Base-by-base conservation (phyloP, 2,329 filamentous ascomycete species). In the Penicillium sp. region DNA sequence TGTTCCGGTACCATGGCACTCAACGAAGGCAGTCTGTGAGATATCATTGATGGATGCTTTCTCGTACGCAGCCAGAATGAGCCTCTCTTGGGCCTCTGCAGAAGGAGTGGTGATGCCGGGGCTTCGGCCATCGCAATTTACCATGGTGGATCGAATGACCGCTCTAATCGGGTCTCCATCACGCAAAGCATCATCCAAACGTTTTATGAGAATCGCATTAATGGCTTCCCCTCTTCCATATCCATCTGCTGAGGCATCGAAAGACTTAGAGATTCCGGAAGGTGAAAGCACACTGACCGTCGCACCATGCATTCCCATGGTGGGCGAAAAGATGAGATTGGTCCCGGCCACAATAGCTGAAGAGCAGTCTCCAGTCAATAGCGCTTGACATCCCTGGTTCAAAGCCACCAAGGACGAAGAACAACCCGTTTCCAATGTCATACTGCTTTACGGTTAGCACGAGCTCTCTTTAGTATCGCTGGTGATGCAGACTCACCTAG, bases 181-280 rank as follows among this genome's bases (percentile, higher is more conserved):
- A 5, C 69, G 69, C 11, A 80, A 47, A 1, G 83, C 83, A 52
- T 78, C 70, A 4, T 72, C 68, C 1, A 83, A 62, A 5, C 67
- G 65, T 64, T 83, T 83, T 25, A 84, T 58, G 8, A 80, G 69
- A 5, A 84, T 64, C 19, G 76, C 68, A 1, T 72, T 80, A 9
- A 75, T 70, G 4, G 75, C 81, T 48, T 84, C 81, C 0, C 72
- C 79, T 9, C 81, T 75, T 46, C 77, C 81, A 60, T 82, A 84
- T 1, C 82, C 81, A 64, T 83, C 78, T 0, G 80, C 81, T 10
- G 65, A 53, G 4, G 72, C 71, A 50, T 81, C 78, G 53, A 80
- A 81, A 2, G 77, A 70, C 39, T 78, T 79, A 55, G 80, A 83
- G 5, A 71, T 65, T 0, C 81, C 81, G 4, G 70, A 74, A 0